A percentile compares a stretch with the other conserved stretches of the same genome.
Evolutionary conservation across 2,329 filamentous ascomycete species (phyloP).

Genomic region (Nemania serpens): DNA sequence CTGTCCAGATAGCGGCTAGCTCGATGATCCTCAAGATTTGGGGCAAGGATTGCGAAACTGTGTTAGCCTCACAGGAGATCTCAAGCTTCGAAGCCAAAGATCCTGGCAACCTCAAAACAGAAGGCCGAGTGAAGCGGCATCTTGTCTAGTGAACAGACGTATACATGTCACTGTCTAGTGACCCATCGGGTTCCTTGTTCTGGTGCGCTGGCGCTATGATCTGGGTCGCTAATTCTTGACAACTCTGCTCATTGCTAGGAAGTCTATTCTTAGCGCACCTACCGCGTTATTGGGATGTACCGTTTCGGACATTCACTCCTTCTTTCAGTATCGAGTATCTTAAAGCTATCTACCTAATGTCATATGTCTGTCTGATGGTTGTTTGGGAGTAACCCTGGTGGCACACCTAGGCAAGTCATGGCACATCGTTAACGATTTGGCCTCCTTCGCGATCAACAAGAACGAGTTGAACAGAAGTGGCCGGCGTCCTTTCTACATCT

Average conservation of each 20-base stretch:
- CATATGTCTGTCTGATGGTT: conserved; percentile 54
- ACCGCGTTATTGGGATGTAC: conserved; percentile 1
- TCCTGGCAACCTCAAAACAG: conserved; percentile 22
- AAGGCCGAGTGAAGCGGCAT: conserved; percentile 12
- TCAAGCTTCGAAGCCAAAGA: conserved; percentile 30
- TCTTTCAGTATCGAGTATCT: conserved; percentile 11
- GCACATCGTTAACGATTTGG: conserved; percentile 15
- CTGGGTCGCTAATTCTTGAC: conserved; percentile 29
- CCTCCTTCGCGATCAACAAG: conserved; percentile 2
- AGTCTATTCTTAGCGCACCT: conserved; percentile 6
- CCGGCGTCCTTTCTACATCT: conserved; percentile 3
- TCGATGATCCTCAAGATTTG: conserved; percentile 32
- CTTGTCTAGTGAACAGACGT: conserved; percentile 13
- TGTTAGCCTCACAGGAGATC: conserved; percentile 31
- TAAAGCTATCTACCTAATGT: conserved; percentile 34
- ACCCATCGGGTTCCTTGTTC: conserved; percentile 4
- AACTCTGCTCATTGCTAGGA: conserved; percentile 28
- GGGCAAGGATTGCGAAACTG: conserved; percentile 39
- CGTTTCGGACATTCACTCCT: conserved; percentile 22
- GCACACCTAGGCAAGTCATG: conserved; percentile 38
- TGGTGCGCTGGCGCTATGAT: conserved; percentile 7
- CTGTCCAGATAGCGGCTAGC: conserved; percentile 24
- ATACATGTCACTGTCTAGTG: conserved; percentile 12
- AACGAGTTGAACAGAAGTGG: conserved; percentile 15
- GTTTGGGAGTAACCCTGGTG: conserved; percentile 49